These are phyloP conservation scores for Heracleum sosnowskyi DNA, from an alignment of 129 eudicot genomes.

Conservation along the genomic window DNA sequence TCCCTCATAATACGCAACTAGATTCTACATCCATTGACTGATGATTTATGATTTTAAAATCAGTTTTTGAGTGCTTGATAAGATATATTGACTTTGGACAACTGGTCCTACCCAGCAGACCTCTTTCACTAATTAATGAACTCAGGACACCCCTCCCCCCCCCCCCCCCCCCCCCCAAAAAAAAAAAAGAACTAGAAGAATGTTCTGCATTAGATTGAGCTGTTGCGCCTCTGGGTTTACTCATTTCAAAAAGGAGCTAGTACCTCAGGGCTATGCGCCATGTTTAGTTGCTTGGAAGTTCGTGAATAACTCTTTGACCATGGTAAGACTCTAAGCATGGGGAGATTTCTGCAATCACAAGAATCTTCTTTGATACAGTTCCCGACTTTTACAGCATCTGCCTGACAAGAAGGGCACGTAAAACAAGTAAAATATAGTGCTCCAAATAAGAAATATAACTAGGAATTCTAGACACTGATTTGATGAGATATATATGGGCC, in stretches of 20 bases:
- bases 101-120: too few species aligned
- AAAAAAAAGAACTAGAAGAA: not conserved
- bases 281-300: slow-evolving; percentile 60
- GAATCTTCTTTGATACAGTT: slow-evolving; percentile 56
- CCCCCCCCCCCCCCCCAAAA: not conserved
- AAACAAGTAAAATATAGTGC: slow-evolving; percentile 13
- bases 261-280: slow-evolving; percentile 80
- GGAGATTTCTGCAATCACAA: slow-evolving; percentile 65
- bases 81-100: too few species aligned
- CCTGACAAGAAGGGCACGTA: slow-evolving; percentile 37
- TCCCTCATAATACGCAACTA: not conserved
- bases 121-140: not conserved
- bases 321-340: slow-evolving; percentile 52
- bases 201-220: not conserved
- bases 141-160: not conserved
- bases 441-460: slow-evolving; percentile 1
- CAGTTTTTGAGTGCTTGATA: too few species aligned
- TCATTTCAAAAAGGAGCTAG: not conserved
- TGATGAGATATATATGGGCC: too few species aligned
- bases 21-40: not conserved
- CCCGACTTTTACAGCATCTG: slow-evolving; percentile 40
- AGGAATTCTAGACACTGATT: not conserved
- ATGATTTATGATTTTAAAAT: not conserved
- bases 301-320: slow-evolving; percentile 79
- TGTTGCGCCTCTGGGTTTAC: not conserved